A percentile compares a stretch with the other conserved stretches of the same genome.
Conservation (phyloP, 192 early-diverging fungal species). For the Dispira simplex region DNA sequence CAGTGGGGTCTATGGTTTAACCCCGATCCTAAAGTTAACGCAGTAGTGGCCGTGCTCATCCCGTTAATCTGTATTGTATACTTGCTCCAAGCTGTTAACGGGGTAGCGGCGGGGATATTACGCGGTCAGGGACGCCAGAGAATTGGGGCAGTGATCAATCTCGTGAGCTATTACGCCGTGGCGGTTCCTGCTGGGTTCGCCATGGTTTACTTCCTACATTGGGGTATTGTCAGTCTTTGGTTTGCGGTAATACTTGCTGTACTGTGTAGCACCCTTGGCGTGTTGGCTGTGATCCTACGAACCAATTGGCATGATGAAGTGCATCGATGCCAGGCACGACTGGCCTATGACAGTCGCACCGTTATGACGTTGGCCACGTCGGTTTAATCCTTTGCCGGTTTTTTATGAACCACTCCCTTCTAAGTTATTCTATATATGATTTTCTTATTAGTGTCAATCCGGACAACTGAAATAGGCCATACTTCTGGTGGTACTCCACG, state of each 20-base stretch:
- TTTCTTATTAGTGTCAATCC: too few species aligned
- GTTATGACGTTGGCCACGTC: too few species aligned
- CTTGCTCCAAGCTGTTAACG: background rate
- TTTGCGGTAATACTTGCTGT: background rate
- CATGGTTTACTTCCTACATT: slow-evolving; percentile 22
- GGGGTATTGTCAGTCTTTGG: slow-evolving; percentile 6
- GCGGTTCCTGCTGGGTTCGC: slow-evolving; percentile 46
- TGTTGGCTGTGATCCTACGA: background rate
- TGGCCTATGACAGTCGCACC: background rate
- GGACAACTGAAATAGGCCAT: too few species aligned
- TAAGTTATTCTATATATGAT: too few species aligned
- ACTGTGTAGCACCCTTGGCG: background rate
- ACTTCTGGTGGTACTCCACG: too few species aligned
- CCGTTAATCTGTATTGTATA: background rate
- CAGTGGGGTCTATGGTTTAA: slow-evolving; percentile 8
- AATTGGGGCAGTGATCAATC: slow-evolving; percentile 37
- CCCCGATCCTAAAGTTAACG: background rate
- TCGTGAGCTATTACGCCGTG: slow-evolving; percentile 48
- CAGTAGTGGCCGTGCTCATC: slow-evolving; percentile 1
- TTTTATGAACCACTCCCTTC: too few species aligned
- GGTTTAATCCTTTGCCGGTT: too few species aligned
- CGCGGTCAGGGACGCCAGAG: slow-evolving; percentile 67
- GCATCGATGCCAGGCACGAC: background rate
- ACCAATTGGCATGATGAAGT: slow-evolving; percentile 5
- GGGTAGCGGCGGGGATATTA: slow-evolving; percentile 29